Conservation (phyloP, 768 basidiomycete genomes). For the Chiua virens region DNA sequence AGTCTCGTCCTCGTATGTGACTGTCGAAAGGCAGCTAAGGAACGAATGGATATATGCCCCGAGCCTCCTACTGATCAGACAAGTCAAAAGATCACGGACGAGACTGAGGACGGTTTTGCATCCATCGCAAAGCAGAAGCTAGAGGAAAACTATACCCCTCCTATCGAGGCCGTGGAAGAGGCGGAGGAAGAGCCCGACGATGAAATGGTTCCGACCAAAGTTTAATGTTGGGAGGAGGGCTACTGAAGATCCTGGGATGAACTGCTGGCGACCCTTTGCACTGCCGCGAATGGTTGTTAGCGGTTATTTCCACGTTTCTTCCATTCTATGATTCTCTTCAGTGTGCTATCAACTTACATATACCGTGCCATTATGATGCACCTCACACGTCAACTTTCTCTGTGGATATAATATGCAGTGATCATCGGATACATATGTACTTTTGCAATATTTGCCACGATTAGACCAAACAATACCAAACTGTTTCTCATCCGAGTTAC, state of each 20-base stretch:
- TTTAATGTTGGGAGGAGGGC: constrained; percentile 10
- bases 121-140: constrained; percentile 37
- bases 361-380: not conserved
- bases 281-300: constrained; percentile 29
- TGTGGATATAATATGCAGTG: no score
- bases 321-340: not conserved
- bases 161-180: constrained; percentile 15
- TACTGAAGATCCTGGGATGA: constrained; percentile 27
- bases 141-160: constrained; percentile 22
- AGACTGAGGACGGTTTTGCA: constrained; percentile 53
- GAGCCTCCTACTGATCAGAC: constrained; percentile 19
- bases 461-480: no score
- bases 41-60: constrained; percentile 10
- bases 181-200: constrained; percentile 17
- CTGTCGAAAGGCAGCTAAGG: constrained; percentile 31
- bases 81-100: constrained; percentile 36
- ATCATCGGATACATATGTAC: no score
- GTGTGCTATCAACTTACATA: constrained; percentile 6
- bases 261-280: constrained; percentile 35
- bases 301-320: constrained; percentile 31
- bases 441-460: no score
- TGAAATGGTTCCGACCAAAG: constrained; percentile 7
- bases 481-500: no score
- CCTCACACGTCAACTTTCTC: no score
- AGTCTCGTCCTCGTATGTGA: constrained; percentile 44